A percentile compares a stretch with the other conserved stretches of the same genome.
Evolutionary conservation across 164 flowering plant genomes (phyloP).

Genomic region (Berberis thunbergii): DNA sequence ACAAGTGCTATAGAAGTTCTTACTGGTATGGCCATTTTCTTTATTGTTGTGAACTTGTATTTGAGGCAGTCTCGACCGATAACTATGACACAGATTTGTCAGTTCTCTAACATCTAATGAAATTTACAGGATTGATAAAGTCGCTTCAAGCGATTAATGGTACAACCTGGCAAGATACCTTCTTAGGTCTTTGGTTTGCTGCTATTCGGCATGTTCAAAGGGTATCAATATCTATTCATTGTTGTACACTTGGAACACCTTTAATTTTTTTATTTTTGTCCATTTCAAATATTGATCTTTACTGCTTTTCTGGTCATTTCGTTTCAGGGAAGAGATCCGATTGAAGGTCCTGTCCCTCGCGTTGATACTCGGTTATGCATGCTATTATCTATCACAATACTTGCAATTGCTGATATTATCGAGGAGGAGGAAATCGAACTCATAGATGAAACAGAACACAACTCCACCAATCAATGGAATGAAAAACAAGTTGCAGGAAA

Average conservation of each 20-base stretch:
- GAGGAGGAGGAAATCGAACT: conserved; percentile 63
- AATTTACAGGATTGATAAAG: conserved; percentile 62
- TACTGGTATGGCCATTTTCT: conserved; percentile 37
- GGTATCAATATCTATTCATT: conserved; percentile 31
- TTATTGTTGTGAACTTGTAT: neutral
- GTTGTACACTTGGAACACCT: neutral
- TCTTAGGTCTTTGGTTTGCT: conserved; percentile 85
- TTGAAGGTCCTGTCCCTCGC: conserved; percentile 92
- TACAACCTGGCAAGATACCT: conserved; percentile 82
- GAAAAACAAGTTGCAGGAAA: conserved; percentile 39
- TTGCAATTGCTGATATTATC: conserved; percentile 74
- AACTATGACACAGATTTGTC: neutral
- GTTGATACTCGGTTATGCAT: conserved; percentile 80
- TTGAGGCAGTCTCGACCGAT: neutral
- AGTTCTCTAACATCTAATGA: conserved; percentile 1
- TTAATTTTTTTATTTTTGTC: neutral
- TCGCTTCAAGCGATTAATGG: conserved; percentile 77
- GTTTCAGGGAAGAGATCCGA: conserved; percentile 82
- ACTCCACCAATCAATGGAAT: conserved; percentile 29
- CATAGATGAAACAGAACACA: conserved; percentile 30
- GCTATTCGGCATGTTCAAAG: conserved; percentile 93
- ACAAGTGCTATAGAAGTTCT: conserved; percentile 73
- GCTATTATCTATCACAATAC: conserved; percentile 59
- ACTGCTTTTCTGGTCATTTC: neutral
- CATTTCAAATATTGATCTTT: neutral